Conservation (phyloP, 768 basidiomycete species). For the Leccinum pellstonianum region DNA sequence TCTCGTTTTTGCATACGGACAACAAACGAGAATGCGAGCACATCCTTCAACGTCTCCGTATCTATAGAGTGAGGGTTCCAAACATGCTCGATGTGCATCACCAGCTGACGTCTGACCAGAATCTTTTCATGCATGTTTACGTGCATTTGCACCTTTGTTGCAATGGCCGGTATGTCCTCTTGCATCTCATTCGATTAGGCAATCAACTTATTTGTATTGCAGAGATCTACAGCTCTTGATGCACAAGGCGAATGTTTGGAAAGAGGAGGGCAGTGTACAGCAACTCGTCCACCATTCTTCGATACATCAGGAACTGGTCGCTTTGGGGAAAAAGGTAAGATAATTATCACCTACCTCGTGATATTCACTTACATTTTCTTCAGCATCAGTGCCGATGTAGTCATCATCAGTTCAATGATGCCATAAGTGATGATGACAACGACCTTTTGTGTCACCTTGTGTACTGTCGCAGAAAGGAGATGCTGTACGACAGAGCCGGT, state of each 20-base stretch:
- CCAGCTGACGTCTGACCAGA: slow-evolving; percentile 16
- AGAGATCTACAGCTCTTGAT: slow-evolving; percentile 14
- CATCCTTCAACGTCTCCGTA: slow-evolving; percentile 13
- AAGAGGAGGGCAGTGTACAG: slow-evolving; percentile 9
- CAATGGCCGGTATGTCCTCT: slow-evolving; percentile 3
- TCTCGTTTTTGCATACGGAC: not conserved
- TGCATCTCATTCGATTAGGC: not conserved
- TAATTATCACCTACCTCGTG: not conserved
- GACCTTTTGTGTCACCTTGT: slow-evolving; percentile 22
- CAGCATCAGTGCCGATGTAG: slow-evolving; percentile 11
- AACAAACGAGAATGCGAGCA: slow-evolving; percentile 1
- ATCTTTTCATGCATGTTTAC: slow-evolving; percentile 26
- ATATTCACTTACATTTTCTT: not conserved
- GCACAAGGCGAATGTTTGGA: slow-evolving; percentile 13
- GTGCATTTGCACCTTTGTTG: slow-evolving; percentile 23
- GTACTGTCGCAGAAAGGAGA: slow-evolving; percentile 15
- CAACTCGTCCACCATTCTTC: slow-evolving; percentile 16
- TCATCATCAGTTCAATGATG: slow-evolving; percentile 7
- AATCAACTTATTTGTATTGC: not conserved
- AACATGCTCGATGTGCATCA: not conserved
- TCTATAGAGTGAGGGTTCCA: slow-evolving; percentile 20
- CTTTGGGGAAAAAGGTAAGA: slow-evolving; percentile 12
- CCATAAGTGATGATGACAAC: slow-evolving; percentile 13
- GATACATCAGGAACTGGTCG: slow-evolving; percentile 15
- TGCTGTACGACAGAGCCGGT: slow-evolving; percentile 9